Base-by-base conservation (phyloP, 805 yeast species). In the Kodamaea jinghongensis region DNA sequence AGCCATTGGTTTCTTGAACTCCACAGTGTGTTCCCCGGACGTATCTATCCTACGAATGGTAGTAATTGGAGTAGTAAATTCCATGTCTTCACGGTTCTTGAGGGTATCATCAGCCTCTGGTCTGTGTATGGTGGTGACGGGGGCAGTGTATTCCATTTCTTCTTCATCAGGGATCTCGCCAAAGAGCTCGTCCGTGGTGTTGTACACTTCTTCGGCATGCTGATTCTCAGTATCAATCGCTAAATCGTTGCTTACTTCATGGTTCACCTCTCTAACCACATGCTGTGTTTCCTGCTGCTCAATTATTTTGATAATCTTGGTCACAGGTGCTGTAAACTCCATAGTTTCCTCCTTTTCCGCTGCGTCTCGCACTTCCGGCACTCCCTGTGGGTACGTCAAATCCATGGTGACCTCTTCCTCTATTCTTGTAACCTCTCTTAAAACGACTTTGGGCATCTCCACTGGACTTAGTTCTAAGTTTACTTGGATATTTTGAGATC, bases 61-160 rank as follows among this genome's bases (percentile, higher is more conserved):
- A 5, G 36, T 20, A 5, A 50, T 20, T 7, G 57, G 54, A 27
- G 49, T 49, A 2, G 61, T 57, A 31, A 58, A 43, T 12, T 59
- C 63, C 63, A 56, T 59, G 10, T 36, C 39, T 5, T 36, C 39
- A 28, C n/a, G 27, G 4, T 31, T 17, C 17, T 31, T 16, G 34
- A 15, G 25, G 28, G 23, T 22, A 9, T 33, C 34, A 5, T 17
- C 34, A 10, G 4, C 5, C n/a, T n/a, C 17, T 6, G 11, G 17
- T 15, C 28, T 25, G 13, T 20, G n/a, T 3, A 34, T 34, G 11
- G 35, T 34, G n/a, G 17, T 17, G 14, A 31, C 12, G 13, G 34
- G 34, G 7, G 39, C 17, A 7, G 45, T 34, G 36, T 37, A 31
- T 17, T 33, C 45, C 45, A 37, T 37, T 16, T 32, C 28, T 6